Evolutionary conservation across 2,329 filamentous ascomycete species (phyloP).

Genomic region (Pezicula radicicola): DNA sequence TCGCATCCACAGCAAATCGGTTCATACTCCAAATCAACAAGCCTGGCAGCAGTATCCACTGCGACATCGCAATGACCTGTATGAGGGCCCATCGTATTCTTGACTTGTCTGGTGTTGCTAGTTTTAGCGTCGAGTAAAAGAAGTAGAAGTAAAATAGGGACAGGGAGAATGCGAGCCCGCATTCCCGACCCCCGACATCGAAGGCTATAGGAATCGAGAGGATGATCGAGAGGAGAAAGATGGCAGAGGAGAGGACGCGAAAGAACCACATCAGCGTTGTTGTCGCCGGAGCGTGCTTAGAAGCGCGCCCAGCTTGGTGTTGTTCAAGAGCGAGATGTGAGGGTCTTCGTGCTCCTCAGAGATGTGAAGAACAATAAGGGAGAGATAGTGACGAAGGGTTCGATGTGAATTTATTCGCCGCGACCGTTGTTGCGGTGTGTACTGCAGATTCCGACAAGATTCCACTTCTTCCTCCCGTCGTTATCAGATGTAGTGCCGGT

Average conservation of each 20-base stretch:
- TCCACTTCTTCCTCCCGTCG: too few species aligned
- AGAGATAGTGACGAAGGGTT: too few species aligned
- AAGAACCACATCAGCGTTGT: slow-evolving; percentile 76
- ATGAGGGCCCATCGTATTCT: slow-evolving; percentile 71
- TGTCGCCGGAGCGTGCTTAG: slow-evolving; percentile 43
- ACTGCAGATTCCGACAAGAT: too few species aligned
- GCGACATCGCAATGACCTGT: slow-evolving; percentile 67
- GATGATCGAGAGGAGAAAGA: slow-evolving; percentile 89
- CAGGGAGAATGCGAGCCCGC: slow-evolving; percentile 90
- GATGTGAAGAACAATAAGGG: too few species aligned
- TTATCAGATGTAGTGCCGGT: too few species aligned
- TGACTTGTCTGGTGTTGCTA: slow-evolving; percentile 77
- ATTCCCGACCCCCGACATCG: slow-evolving; percentile 94
- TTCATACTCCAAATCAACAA: slow-evolving; percentile 94
- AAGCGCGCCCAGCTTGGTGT: slow-evolving; percentile 33
- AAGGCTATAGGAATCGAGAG: slow-evolving; percentile 96
- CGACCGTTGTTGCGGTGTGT: neutral
- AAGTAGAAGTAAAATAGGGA: slow-evolving; percentile 89
- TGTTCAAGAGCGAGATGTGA: neutral
- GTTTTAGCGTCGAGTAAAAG: slow-evolving; percentile 75
- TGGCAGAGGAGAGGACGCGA: slow-evolving; percentile 72
- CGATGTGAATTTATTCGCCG: neutral
- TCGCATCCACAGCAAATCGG: slow-evolving; percentile 90
- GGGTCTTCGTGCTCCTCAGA: too few species aligned
- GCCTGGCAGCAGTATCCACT: slow-evolving; percentile 82